These are phyloP conservation scores for Mucor velutinosus DNA, from an alignment of 371 early-diverging fungal species.

Conservation along the genomic window DNA sequence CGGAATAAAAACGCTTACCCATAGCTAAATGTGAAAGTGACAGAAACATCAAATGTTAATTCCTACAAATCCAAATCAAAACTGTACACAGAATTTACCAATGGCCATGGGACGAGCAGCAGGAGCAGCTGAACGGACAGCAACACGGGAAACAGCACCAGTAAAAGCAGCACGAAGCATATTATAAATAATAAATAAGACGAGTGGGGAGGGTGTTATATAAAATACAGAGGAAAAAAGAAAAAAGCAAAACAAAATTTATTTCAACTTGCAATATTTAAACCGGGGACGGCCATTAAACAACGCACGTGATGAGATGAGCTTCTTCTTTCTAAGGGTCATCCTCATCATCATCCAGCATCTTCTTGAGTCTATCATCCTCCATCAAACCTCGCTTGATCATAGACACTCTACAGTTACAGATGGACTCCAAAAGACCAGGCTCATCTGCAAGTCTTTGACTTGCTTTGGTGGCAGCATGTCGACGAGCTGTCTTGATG, in stretches of 20 bases:
- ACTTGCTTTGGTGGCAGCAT: slow-evolving; percentile 47
- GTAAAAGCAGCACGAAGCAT: slow-evolving; percentile 57
- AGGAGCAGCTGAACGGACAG: slow-evolving; percentile 37
- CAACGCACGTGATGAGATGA: slow-evolving; percentile 12
- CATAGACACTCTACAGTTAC: slow-evolving; percentile 34
- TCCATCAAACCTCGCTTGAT: slow-evolving; percentile 14
- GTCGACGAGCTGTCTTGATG: slow-evolving; percentile 53
- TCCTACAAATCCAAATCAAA: neutral
- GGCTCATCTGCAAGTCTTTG: slow-evolving; percentile 44
- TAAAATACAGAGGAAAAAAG: slow-evolving; percentile 21
- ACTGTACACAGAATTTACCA: slow-evolving; percentile 17
- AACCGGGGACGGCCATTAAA: slow-evolving; percentile 20
- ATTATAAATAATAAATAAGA: slow-evolving; percentile 26
- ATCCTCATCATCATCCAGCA: slow-evolving; percentile 3
- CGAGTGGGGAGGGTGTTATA: slow-evolving; percentile 40
- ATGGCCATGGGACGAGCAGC: slow-evolving; percentile 33
- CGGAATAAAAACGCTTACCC: slow-evolving; percentile 63
- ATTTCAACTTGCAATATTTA: neutral
- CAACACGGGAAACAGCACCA: slow-evolving; percentile 43
- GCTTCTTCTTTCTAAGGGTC: neutral
- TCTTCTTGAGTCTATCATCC: slow-evolving; percentile 1
- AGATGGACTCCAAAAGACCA: slow-evolving; percentile 30
- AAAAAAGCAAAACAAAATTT: slow-evolving; percentile 15
- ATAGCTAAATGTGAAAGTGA: slow-evolving; percentile 25
- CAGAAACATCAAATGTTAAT: neutral